Evolutionary conservation across 2,329 filamentous ascomycete genomes (phyloP).

Genomic region (Lecanosticta acicola): DNA sequence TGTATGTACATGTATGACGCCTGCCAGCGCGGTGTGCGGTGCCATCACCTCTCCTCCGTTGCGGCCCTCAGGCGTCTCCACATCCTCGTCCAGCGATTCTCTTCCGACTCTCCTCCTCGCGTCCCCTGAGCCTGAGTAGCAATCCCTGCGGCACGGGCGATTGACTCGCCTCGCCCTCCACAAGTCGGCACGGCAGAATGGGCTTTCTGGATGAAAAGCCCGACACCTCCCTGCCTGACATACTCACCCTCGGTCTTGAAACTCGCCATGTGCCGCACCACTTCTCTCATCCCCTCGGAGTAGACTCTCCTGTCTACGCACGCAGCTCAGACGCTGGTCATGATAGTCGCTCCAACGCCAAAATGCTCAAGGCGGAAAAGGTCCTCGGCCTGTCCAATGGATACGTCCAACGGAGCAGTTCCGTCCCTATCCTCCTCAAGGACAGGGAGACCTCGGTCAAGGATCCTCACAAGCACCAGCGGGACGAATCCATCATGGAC

Average conservation of each 20-base stretch:
- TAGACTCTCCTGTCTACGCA: not conserved
- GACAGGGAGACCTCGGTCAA: slow-evolving; percentile 7
- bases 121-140: no score
- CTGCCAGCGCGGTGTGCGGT: no score
- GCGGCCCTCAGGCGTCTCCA: no score
- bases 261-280: not conserved
- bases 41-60: no score
- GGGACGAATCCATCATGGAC: slow-evolving; percentile 36
- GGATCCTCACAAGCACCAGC: slow-evolving; percentile 24
- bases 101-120: no score
- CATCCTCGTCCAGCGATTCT: no score
- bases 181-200: not conserved
- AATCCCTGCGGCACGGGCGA: no score
- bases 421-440: slow-evolving; percentile 15
- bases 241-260: slow-evolving; percentile 1
- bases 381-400: slow-evolving; percentile 9
- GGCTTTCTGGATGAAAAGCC: not conserved
- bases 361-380: slow-evolving; percentile 21
- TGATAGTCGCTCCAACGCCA: slow-evolving; percentile 16
- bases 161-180: not conserved
- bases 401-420: slow-evolving; percentile 14
- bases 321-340: slow-evolving; percentile 2
- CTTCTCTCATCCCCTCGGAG: not conserved
- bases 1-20: no score
- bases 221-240: slow-evolving; percentile 3